Evolutionary conservation across 1,284 basidiomycete species (phyloP), one percentile per base, ranked within the genome.

Genomic region (Moesziomyces globuligerus): DNA sequence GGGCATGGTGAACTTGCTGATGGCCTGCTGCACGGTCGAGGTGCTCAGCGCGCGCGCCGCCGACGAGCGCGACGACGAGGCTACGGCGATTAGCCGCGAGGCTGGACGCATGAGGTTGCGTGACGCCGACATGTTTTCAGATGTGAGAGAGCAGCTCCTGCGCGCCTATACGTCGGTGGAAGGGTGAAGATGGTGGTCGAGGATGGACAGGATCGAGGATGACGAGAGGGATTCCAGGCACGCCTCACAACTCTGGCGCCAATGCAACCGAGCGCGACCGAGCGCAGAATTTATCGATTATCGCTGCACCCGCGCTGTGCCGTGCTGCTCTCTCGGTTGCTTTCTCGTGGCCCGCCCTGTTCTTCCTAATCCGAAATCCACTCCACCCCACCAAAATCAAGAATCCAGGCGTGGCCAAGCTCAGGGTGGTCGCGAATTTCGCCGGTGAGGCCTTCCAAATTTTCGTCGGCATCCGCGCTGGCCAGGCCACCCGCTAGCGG

Each of bases 1-100:
- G 2, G 79, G 79, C 79, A 81, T 81, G 25, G 72, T 39, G 41
- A 81, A 77, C 42, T 75, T 75, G 49, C 56, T 47, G 54, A 78
- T 58, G 10, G 72, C 76, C 25, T 59, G 41, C 28, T 37, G 49
- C n/a, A 54, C 52, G 36, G 72, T 46, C 20, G 75, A 67, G 15
- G 55, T 56, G 47, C 53, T 62, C 20, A 66, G 41, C 9, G 52
- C 44, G 24, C 66, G 59, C 17, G 62, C 36, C 3, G 48, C 59
- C 18, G 32, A 44, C 5, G 44, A 32, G 9, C 52, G 55, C 25
- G 57, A 64, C 18, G 58, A 57, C 28, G 34, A 25, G 23, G 53
- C 40, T 28, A 49, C 51, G 23, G 48, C 38, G 4, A 62, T 32
- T n/a, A 66, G 57, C 57, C 45, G 46, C 28, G 58, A 62, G 24